A percentile compares a stretch with the other conserved stretches of the same genome.
Evolutionary conservation across 106 monocot genomes (phyloP).

Genomic region (Allium fistulosum): DNA sequence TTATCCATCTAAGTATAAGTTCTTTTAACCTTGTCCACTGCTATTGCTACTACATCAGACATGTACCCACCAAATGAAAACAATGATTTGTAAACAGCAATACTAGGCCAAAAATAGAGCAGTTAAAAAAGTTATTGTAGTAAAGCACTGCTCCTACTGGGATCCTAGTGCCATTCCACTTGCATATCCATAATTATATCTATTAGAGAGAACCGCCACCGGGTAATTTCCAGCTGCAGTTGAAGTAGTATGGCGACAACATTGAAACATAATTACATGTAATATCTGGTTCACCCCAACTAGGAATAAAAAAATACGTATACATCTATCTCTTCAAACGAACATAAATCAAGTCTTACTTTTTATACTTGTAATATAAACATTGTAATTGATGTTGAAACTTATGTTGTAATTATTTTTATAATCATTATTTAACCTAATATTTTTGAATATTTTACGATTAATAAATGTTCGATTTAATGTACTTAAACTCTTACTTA

Average conservation of each 20-base stretch:
- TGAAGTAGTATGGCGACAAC: conserved; percentile 48
- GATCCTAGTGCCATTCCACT: conserved; percentile 69
- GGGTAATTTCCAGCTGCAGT: conserved; percentile 53
- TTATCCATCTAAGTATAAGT: too few relatives aligned
- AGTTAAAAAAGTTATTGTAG: not conserved
- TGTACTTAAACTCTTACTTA: too few relatives aligned
- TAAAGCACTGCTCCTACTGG: conserved; percentile 20
- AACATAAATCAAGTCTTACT: too few relatives aligned
- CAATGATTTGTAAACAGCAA: conserved; percentile 71
- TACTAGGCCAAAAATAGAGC: conserved; percentile 20
- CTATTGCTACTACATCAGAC: conserved; percentile 84
- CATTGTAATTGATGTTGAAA: too few relatives aligned
- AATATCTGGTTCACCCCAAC: too few relatives aligned
- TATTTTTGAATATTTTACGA: too few relatives aligned
- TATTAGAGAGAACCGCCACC: conserved; percentile 25
- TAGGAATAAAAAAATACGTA: too few relatives aligned
- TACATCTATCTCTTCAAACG: too few relatives aligned
- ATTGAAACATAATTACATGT: not conserved
- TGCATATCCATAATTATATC: conserved; percentile 54
- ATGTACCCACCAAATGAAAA: conserved; percentile 71
- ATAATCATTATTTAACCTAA: too few relatives aligned
- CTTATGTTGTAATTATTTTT: too few relatives aligned
- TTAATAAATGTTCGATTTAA: too few relatives aligned
- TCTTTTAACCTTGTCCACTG: conserved; percentile 56
- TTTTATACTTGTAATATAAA: too few relatives aligned